Evolutionary conservation across 176 grass and related monocot species (phyloP).

Genomic region (Musa acuminata): DNA sequence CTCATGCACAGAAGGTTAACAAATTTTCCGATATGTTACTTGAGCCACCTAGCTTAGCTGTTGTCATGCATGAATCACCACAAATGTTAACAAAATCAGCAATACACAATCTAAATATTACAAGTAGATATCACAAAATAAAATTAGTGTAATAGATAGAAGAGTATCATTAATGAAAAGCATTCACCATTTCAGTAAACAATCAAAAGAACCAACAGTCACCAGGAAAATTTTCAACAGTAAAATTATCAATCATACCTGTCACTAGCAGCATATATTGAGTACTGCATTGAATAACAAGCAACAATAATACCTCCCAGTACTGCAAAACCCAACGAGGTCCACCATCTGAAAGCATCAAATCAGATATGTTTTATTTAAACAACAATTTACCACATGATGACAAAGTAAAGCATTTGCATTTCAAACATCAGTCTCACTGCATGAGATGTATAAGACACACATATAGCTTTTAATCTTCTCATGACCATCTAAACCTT

Average conservation of each 20-base stretch:
- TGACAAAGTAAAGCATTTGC: conserved; percentile 8
- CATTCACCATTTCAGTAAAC: not conserved
- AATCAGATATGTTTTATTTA: conserved; percentile 27
- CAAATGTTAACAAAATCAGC: too few species aligned
- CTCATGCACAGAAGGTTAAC: too few species aligned
- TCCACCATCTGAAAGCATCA: conserved; percentile 73
- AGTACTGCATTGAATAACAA: conserved; percentile 87
- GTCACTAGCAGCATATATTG: conserved; percentile 81
- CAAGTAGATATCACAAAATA: too few species aligned
- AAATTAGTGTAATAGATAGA: too few species aligned
- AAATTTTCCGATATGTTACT: too few species aligned
- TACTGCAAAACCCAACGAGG: conserved; percentile 75
- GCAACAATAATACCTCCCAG: conserved; percentile 67
- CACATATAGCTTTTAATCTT: conserved; percentile 99
- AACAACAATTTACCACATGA: conserved; percentile 24
- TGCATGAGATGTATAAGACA: conserved; percentile 63
- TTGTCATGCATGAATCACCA: too few species aligned
- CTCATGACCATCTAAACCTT: conserved; percentile 94
- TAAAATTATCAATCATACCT: conserved; percentile 35
- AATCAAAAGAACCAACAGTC: not conserved
- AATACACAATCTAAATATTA: too few species aligned
- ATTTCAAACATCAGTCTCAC: conserved; percentile 41
- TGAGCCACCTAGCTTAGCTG: too few species aligned
- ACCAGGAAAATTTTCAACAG: not conserved
- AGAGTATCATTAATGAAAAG: too few species aligned